Percentiles rank a stretch among this genome's conserved stretches.
phyloP scores from a whole-genome alignment of 1,284 basidiomycete species.

The Sanguinoderma infundibulare region DNA sequence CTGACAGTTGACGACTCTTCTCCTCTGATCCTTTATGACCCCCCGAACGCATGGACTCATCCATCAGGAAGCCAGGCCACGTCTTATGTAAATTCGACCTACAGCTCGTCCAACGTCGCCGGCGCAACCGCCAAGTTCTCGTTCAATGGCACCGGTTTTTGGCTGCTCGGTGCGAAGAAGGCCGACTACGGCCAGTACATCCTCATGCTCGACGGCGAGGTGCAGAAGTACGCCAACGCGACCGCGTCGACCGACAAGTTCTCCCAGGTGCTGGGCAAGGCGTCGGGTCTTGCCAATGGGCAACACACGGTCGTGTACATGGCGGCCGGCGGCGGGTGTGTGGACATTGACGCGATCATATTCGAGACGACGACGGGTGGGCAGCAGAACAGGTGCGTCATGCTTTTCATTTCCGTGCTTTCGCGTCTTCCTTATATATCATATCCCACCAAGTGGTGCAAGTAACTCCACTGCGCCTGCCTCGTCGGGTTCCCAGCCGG shows the following conservation, averaged over 20 bases:
- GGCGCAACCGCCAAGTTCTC: slow-evolving; percentile 32
- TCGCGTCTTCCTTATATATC: background rate
- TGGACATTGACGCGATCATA: slow-evolving; percentile 55
- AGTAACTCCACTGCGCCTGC: background rate
- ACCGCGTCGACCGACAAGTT: slow-evolving; percentile 34
- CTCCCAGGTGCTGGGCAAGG: slow-evolving; percentile 48
- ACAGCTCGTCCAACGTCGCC: slow-evolving; percentile 28
- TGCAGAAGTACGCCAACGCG: slow-evolving; percentile 41
- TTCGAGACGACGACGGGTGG: slow-evolving; percentile 44
- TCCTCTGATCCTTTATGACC: slow-evolving; percentile 35
- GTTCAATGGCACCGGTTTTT: slow-evolving; percentile 54
- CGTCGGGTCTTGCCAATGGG: slow-evolving; percentile 45
- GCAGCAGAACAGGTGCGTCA: slow-evolving; percentile 30
- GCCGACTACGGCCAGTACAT: slow-evolving; percentile 54
- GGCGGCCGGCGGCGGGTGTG: slow-evolving; percentile 43
- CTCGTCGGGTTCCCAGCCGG: background rate
- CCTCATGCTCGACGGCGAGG: slow-evolving; percentile 50
- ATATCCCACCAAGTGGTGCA: too few species aligned
- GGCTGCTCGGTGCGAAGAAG: slow-evolving; percentile 51
- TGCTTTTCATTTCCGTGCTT: background rate
- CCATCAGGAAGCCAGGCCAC: slow-evolving; percentile 23
- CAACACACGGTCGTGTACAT: slow-evolving; percentile 51
- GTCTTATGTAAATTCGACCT: slow-evolving; percentile 29
- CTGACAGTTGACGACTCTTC: slow-evolving; percentile 39
- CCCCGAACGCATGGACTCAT: slow-evolving; percentile 32